Evolutionary conservation across 2,329 filamentous ascomycete species (phyloP), one percentile per base, ranked within the genome.

Genomic region (Albifimbria verrucaria): DNA sequence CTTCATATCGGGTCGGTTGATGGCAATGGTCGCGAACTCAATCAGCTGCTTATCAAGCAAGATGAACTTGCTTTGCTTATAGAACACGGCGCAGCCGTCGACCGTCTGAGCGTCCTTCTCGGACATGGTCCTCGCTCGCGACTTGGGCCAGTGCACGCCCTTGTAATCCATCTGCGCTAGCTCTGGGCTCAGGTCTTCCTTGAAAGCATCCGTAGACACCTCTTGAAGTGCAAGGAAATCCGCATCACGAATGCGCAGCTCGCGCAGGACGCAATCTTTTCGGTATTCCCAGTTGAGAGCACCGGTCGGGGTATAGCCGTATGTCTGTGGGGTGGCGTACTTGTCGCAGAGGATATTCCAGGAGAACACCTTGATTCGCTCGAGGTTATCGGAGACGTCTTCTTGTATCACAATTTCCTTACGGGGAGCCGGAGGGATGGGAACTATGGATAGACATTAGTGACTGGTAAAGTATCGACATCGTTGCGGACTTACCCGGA

Each of bases 281-380:
- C 94, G 87, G 65, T 90, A 92, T 36, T 94, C 88, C 94, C 94
- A 99, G 24, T 83, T 78, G 22, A 99, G 78, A 9, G 91, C 91
- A 52, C 82, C 82, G 17, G 87, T 87, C 2, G 94, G 90, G 0
- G 92, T 93, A 69, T 97, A 97, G 43, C 93, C 93, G 68, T 97
- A 97, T 57, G 90, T 85, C 51, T 86, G 80, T 51, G 85, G 80
- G 0, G 92, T 97, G 4, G 92, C 92, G 63, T 94, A 96, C 65
- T 92, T 90, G 71, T 97, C 92, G 72, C 93, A 97, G 11, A 99
- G 81, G 46, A 93, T 96, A 69, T 99, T 99, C 86, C 94, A 97
- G 21, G 90, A 95, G 56, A 97, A 79, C 9, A 96, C 87, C 53
- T 89, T 90, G 68, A 97, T 85, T 50, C 85, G 87, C 65, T 97